phyloP scores from a whole-genome alignment of 2,329 filamentous ascomycete species.

The Sphaerulina populicola region DNA sequence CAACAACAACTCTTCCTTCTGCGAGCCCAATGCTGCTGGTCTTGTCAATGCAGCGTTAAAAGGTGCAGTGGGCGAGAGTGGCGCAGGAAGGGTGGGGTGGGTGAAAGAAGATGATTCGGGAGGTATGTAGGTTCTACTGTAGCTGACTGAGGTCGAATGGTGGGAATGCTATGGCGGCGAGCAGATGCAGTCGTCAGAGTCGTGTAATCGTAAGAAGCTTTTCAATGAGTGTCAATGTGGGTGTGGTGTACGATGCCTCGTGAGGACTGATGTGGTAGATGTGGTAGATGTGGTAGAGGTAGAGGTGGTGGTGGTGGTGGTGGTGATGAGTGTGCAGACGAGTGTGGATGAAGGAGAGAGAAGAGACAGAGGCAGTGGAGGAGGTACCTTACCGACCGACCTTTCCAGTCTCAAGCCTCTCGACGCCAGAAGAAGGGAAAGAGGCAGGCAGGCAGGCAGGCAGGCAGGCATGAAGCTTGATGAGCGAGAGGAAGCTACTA shows the following conservation, averaged over 20 bases:
- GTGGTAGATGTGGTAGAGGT: background rate
- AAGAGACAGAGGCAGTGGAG: background rate
- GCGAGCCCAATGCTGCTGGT: background rate
- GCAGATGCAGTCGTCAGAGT: conserved; percentile 5
- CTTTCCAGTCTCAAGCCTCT: too few relatives aligned
- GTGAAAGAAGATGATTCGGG: background rate
- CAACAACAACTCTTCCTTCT: background rate
- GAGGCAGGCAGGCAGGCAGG: too few relatives aligned
- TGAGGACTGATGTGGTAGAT: background rate
- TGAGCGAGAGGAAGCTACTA: background rate
- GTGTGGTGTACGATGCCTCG: background rate
- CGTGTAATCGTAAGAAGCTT: conserved; percentile 13
- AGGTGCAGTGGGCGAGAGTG: conserved; percentile 7
- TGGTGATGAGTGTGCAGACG: too few relatives aligned
- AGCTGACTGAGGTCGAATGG: conserved; percentile 3
- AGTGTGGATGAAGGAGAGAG: background rate
- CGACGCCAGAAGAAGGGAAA: too few relatives aligned
- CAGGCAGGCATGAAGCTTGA: too few relatives aligned
- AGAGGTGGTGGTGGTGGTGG: background rate
- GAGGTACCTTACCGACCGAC: background rate
- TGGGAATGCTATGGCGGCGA: background rate
- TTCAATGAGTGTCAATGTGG: background rate
- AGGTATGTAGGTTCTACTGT: background rate
- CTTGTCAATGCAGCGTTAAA: conserved; percentile 4
- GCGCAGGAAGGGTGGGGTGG: background rate